Evolutionary conservation across 2,329 filamentous ascomycete genomes (phyloP).

Genomic region (Diplocarpon mali): DNA sequence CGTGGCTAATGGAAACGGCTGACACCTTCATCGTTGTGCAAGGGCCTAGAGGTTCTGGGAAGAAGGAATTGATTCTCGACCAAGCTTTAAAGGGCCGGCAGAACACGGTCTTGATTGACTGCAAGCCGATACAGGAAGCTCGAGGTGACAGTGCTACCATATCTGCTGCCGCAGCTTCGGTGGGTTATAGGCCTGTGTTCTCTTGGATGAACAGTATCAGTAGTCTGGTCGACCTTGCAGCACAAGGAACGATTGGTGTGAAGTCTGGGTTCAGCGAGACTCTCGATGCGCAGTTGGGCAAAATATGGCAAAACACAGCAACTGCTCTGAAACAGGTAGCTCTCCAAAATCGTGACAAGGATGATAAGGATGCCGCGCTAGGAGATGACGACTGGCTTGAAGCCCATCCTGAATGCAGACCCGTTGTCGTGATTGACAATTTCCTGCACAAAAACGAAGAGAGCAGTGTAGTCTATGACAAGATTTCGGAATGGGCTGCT

Average conservation of each 20-base stretch:
- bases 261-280: slow-evolving; percentile 94
- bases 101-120: slow-evolving; percentile 79
- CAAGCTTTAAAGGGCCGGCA: slow-evolving; percentile 66
- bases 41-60: slow-evolving; percentile 83
- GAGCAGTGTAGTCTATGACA: slow-evolving; percentile 57
- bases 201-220: slow-evolving; percentile 94
- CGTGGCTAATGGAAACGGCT: slow-evolving; percentile 77
- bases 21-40: slow-evolving; percentile 93
- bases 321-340: slow-evolving; percentile 70
- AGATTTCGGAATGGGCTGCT: slow-evolving; percentile 83
- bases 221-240: slow-evolving; percentile 82
- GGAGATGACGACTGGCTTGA: slow-evolving; percentile 82
- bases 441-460: slow-evolving; percentile 73
- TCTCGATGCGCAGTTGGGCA: slow-evolving; percentile 74
- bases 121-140: slow-evolving; percentile 85
- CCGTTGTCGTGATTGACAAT: slow-evolving; percentile 84
- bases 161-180: slow-evolving; percentile 64
- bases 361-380: slow-evolving; percentile 61
- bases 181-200: slow-evolving; percentile 88
- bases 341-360: slow-evolving; percentile 55
- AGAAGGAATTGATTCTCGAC: slow-evolving; percentile 76
- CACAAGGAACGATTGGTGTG: slow-evolving; percentile 85
- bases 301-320: slow-evolving; percentile 79
- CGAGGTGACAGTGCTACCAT: slow-evolving; percentile 82
- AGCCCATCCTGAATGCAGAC: slow-evolving; percentile 71